Base-by-base conservation (phyloP, 2,329 filamentous ascomycete genomes). In the Teratosphaeria destructans region DNA sequence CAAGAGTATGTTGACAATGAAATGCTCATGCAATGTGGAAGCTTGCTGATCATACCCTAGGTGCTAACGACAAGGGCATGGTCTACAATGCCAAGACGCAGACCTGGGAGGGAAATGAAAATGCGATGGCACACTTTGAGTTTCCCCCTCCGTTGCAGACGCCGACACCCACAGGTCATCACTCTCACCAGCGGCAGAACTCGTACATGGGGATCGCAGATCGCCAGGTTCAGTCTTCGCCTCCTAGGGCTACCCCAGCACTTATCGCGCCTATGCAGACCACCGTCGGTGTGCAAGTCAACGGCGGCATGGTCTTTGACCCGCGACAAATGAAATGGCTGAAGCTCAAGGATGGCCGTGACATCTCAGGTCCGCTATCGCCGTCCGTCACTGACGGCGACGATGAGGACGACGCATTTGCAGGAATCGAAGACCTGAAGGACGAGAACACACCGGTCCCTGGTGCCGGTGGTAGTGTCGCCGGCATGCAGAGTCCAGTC, bases 221-320 rank as follows among this genome's bases (percentile, higher is more conserved):
- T 65, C 74, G 70, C 67, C 56, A 74, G 70, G 62, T 66, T 70
- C 55, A 67, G 65, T 64, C 66, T 35, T 78, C 75, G 52, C 78
- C 77, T 43, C 79, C 66, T 75, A 86, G 62, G 80, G 26, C 27
- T 14, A 27, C 55, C 6, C 78, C 90, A 10, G 91, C 93, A 5
- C 81, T 99, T 19, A 99, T 99, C 68, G 91, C 91, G 55, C 94
- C 96, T 65, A 89, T 96, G 56, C 89, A 88, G 58, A 82, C 86
- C 4, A 72, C 87, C 62, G 89, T 93, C 69, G 92, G 90, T 62
- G 88, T 96, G 14, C 92, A 96, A 74, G 88, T 96, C 39, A 91
- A 96, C 60, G 89, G 91, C n/a, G 90, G 91, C 66, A 99, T 99
- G 94, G 88, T 97, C 10, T 99, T 97, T 72, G 94, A 99, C 71